Conservation (phyloP, 495 filamentous ascomycete genomes). For the Penicillium alfredii region DNA sequence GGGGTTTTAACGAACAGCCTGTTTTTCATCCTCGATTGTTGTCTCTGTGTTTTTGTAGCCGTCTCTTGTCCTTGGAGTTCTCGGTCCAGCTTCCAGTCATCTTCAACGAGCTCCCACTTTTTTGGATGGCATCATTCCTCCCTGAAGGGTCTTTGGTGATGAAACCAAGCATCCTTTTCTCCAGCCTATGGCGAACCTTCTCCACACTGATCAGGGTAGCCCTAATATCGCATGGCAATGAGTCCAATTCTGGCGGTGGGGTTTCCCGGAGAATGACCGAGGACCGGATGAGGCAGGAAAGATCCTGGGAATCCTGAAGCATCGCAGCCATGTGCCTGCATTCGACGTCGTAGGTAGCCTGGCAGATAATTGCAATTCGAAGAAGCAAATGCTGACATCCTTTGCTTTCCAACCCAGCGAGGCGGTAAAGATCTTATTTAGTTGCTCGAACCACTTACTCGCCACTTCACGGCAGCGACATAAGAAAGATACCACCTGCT, state of each 20-base stretch:
- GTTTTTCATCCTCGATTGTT: no score
- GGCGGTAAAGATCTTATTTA: no score
- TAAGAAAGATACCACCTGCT: constrained; percentile 7
- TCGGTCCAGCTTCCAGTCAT: constrained; percentile 5
- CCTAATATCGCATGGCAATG: background rate
- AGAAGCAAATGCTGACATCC: constrained; percentile 15
- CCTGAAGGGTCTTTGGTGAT: constrained; percentile 5
- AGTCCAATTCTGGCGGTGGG: constrained; percentile 2
- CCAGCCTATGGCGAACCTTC: constrained; percentile 6
- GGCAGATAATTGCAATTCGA: constrained; percentile 23
- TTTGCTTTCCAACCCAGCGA: background rate
- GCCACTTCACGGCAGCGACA: constrained; percentile 6
- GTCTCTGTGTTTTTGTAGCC: no score
- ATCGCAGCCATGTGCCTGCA: no score
- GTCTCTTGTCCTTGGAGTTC: no score
- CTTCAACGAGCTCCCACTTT: constrained; percentile 3
- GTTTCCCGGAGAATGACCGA: constrained; percentile 28
- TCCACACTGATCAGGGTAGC: constrained; percentile 1
- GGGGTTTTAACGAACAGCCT: no score
- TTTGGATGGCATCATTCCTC: constrained; percentile 9
- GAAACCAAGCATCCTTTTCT: constrained; percentile 1
- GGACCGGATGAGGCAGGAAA: constrained; percentile 29
- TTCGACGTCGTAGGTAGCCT: constrained; percentile 30
- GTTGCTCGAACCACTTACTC: constrained; percentile 7
- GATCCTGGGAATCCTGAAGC: constrained; percentile 11